These are phyloP conservation scores for Sungouiozyma intestinalis DNA, from an alignment of 805 yeast species.

Conservation along the genomic window DNA sequence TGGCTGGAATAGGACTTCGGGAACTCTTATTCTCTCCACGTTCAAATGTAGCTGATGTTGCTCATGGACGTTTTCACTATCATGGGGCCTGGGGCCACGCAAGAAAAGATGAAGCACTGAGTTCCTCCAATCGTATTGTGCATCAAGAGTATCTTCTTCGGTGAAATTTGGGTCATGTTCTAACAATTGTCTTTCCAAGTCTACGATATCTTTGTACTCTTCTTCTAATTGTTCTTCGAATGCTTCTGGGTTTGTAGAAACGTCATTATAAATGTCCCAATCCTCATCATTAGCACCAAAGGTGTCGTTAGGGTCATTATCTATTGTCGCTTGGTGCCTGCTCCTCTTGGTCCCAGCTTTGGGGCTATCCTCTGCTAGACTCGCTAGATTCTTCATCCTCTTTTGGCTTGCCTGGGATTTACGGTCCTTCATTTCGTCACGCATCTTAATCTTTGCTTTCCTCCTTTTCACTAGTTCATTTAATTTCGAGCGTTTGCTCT, in stretches of 20 bases:
- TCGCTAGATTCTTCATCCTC: conserved; percentile 85
- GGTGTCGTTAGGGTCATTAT: conserved; percentile 85
- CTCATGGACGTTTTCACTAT: conserved; percentile 72
- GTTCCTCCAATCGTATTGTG: conserved; percentile 76
- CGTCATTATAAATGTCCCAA: conserved; percentile 85
- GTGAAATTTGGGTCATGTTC: conserved; percentile 80
- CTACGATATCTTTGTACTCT: conserved; percentile 48
- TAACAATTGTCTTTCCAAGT: conserved; percentile 64
- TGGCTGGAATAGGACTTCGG: conserved; percentile 89
- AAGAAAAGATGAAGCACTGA: conserved; percentile 72
- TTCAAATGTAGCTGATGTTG: conserved; percentile 86
- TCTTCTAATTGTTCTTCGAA: conserved; percentile 68
- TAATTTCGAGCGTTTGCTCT: conserved; percentile 52
- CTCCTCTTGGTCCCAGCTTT: conserved; percentile 36
- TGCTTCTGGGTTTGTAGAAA: conserved; percentile 55
- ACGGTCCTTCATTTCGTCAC: conserved; percentile 73
- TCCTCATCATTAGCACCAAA: conserved; percentile 95
- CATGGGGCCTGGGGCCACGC: conserved; percentile 83
- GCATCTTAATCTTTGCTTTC: conserved; percentile 58
- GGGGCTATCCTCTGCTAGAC: conserved; percentile 62
- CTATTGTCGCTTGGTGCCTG: conserved; percentile 57
- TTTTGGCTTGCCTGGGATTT: conserved; percentile 87
- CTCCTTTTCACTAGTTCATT: conserved; percentile 46
- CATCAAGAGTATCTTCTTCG: conserved; percentile 73
- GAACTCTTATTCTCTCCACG: conserved; percentile 82